These are phyloP conservation scores for Russula foetens DNA, from an alignment of 768 basidiomycete species.

Conservation along the genomic window DNA sequence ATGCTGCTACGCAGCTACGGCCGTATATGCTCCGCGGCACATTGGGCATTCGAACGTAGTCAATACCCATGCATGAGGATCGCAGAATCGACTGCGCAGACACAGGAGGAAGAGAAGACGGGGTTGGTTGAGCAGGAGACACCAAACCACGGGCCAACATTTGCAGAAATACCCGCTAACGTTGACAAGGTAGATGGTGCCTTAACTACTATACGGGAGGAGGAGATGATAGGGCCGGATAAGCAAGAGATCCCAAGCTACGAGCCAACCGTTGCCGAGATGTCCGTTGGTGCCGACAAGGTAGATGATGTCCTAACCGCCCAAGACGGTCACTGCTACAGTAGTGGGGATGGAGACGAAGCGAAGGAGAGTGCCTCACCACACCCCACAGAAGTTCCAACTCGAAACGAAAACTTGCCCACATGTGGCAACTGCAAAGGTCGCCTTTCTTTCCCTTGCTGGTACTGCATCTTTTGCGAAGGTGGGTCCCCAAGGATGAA, in stretches of 20 bases:
- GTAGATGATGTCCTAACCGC: background rate
- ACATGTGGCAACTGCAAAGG: slow-evolving; percentile 22
- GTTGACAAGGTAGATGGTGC: background rate
- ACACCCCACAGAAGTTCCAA: no score
- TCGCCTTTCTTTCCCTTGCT: slow-evolving; percentile 23
- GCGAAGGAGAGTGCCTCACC: no score
- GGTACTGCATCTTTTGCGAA: slow-evolving; percentile 28
- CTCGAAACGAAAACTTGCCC: background rate
- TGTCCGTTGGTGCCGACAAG: background rate
- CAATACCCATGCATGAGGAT: background rate
- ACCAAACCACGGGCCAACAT: background rate
- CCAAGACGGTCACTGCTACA: no score
- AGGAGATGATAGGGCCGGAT: background rate
- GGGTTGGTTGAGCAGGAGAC: no score
- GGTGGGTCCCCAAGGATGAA: background rate
- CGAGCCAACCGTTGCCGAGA: background rate
- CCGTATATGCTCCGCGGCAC: background rate
- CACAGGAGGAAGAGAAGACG: background rate
- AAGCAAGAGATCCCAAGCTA: background rate
- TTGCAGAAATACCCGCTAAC: background rate
- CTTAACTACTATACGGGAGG: background rate
- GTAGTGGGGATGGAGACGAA: no score
- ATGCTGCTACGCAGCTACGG: background rate
- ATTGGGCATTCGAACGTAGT: background rate
- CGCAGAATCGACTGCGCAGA: background rate